Base-by-base conservation (phyloP, 106 monocot genomes). In the Hemerocallis citrina region DNA sequence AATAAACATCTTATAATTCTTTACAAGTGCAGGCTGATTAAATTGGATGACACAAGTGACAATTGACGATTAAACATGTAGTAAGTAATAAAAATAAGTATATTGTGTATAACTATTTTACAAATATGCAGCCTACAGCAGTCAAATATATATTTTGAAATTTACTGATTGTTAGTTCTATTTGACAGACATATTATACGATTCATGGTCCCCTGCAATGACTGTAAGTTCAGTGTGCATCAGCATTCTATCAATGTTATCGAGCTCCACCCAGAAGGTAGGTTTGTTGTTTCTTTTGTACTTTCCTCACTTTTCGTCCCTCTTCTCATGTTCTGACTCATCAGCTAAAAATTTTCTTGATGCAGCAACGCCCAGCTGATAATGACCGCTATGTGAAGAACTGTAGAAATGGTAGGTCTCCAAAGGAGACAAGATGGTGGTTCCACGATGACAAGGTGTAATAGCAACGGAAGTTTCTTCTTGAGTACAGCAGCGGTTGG, bases 371-470 rank as follows among this genome's bases (percentile, higher is more conserved):
- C 23, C 83, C 83, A 7, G 68, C 68, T 6, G 83, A 84, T 14
- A 79, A 84, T 28, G 83, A 84, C 31, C 83, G 75, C 21, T 84
- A 84, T 46, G 79, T 84, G 59, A 79, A 73, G 66, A 84, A 84
- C 55, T 84, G 83, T 44, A 69, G 75, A 55, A 84, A 84, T 55
- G 82, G 82, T 15, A 64, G 72, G 54, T 84, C 83, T 34, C 83
- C 83, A 2, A 84, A 84, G 60, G 83, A 84, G 60, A 84, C 83
- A 0, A 79, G 83, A 42, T 84, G 83, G 83, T 84, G 83, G 83
- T 84, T 84, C 49, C 83, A 84, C 60, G 83, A 84, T 38, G 83
- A 84, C 43, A 84, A 75, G 47, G 79, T 79, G 23, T 83, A 57
- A 76, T 20, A 28, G 12, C 31, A 9, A n/a, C 14, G 11, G 10